Conservation (phyloP, 441 rosid genomes). For the Viola pubescens region DNA sequence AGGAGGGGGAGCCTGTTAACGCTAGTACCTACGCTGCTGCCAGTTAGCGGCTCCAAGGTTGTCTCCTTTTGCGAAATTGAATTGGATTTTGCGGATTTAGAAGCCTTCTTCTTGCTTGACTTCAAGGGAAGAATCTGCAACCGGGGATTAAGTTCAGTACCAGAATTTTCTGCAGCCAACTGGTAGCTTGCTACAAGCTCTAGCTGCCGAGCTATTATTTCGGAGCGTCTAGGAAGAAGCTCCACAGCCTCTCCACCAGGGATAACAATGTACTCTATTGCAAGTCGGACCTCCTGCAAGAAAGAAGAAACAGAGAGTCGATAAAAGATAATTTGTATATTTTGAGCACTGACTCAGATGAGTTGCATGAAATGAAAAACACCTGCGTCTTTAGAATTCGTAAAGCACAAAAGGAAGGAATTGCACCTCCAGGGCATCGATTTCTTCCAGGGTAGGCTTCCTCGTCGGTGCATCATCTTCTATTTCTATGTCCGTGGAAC, state of each 20-base stretch:
- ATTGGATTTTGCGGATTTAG: slow-evolving; percentile 28
- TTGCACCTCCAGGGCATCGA: slow-evolving; percentile 89
- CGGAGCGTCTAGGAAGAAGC: slow-evolving; percentile 86
- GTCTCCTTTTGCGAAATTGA: slow-evolving; percentile 17
- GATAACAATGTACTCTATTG: slow-evolving; percentile 88
- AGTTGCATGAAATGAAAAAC: not conserved
- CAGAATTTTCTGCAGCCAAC: slow-evolving; percentile 75
- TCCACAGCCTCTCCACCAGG: slow-evolving; percentile 96
- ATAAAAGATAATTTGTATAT: not conserved
- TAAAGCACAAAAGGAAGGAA: slow-evolving; percentile 12
- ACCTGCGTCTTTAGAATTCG: slow-evolving; percentile 6
- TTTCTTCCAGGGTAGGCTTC: slow-evolving; percentile 90
- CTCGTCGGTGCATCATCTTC: slow-evolving; percentile 75
- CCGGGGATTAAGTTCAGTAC: slow-evolving; percentile 68
- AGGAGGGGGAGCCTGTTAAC: slow-evolving; percentile 59
- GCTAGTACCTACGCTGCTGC: slow-evolving; percentile 34
- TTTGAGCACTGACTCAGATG: not conserved
- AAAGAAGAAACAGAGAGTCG: slow-evolving; percentile 12
- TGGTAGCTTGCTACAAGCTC: slow-evolving; percentile 88
- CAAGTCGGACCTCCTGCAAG: slow-evolving; percentile 77
- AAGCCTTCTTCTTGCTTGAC: slow-evolving; percentile 37
- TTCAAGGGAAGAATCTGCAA: slow-evolving; percentile 82
- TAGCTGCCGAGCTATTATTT: slow-evolving; percentile 74
- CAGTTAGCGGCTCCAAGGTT: slow-evolving; percentile 17
- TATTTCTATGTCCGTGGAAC: slow-evolving; percentile 51